Percentiles rank a stretch among this genome's conserved stretches.
Evolutionary conservation across 2,329 filamentous ascomycete genomes (phyloP).

Genomic region (Teratosphaeria destructans): DNA sequence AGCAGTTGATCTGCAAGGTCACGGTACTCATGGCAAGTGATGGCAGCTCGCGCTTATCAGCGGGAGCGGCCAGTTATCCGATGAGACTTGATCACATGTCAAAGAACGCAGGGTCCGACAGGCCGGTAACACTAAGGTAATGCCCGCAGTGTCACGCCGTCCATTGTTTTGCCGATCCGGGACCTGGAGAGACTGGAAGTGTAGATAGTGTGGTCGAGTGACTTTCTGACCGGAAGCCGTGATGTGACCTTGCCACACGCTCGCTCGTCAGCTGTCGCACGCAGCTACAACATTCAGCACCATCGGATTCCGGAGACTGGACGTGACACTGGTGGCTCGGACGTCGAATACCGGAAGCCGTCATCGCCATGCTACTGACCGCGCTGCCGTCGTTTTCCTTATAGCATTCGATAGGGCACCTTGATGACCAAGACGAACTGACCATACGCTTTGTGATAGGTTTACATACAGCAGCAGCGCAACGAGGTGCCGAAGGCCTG

Average conservation of each 20-base stretch:
- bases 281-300: background rate
- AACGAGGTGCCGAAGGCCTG: background rate
- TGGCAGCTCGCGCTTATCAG: background rate
- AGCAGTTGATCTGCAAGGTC: no score
- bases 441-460: background rate
- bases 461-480: background rate
- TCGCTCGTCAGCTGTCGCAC: background rate
- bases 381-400: background rate
- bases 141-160: background rate
- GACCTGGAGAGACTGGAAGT: background rate
- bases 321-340: background rate
- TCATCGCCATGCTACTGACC: background rate
- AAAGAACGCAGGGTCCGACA: background rate
- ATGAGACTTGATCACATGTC: background rate
- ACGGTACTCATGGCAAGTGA: background rate
- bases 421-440: background rate
- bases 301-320: background rate
- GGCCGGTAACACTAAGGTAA: background rate
- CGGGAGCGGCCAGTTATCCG: background rate
- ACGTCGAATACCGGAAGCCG: background rate
- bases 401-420: no score
- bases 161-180: background rate
- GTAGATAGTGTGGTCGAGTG: background rate
- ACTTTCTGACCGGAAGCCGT: background rate
- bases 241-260: background rate